Percentiles rank a stretch among this genome's conserved stretches.
phyloP scores from a whole-genome alignment of 2,329 filamentous ascomycete species.

The Didymella lethalis region DNA sequence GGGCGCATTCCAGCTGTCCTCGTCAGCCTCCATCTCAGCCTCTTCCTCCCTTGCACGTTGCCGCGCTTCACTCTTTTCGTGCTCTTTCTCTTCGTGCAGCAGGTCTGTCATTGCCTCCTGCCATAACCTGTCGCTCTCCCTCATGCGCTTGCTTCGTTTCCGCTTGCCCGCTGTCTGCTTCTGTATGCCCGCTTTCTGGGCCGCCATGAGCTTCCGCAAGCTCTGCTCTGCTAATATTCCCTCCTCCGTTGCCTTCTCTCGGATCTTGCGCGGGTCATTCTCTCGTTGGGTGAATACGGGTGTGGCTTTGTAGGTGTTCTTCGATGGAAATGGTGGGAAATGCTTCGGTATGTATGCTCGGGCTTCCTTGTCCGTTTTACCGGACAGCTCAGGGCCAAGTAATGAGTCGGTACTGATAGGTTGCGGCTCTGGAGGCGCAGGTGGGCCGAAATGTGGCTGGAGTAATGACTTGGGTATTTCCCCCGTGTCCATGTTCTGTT shows the following conservation, averaged over 20 bases:
- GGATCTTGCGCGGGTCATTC: conserved; percentile 65
- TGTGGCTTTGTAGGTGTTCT: conserved; percentile 69
- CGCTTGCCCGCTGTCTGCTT: conserved; percentile 46
- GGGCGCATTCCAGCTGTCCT: conserved; percentile 33
- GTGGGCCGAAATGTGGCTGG: conserved; percentile 54
- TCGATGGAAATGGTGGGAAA: conserved; percentile 69
- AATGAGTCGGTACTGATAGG: conserved; percentile 57
- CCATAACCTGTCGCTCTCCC: conserved; percentile 61
- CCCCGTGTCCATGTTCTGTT: conserved; percentile 53
- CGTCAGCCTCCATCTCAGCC: conserved; percentile 30
- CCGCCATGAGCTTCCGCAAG: conserved; percentile 64
- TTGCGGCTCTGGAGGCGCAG: conserved; percentile 51
- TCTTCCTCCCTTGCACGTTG: conserved; percentile 27
- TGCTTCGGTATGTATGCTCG: conserved; percentile 65
- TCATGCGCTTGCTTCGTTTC: conserved; percentile 52
- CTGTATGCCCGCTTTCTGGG: conserved; percentile 56
- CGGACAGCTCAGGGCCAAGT: conserved; percentile 61
- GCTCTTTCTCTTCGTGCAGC: conserved; percentile 51
- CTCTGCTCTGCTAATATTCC: conserved; percentile 71
- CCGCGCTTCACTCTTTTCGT: conserved; percentile 36
- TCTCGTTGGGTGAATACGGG: conserved; percentile 66
- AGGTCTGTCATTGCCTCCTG: conserved; percentile 64
- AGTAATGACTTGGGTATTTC: conserved; percentile 44
- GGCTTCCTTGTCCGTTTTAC: conserved; percentile 55
- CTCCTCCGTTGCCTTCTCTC: conserved; percentile 71